A percentile compares a stretch with the other conserved stretches of the same genome.
Conservation (phyloP, 352 stramenopile genomes). For the Phytopythium mirpurense region DNA sequence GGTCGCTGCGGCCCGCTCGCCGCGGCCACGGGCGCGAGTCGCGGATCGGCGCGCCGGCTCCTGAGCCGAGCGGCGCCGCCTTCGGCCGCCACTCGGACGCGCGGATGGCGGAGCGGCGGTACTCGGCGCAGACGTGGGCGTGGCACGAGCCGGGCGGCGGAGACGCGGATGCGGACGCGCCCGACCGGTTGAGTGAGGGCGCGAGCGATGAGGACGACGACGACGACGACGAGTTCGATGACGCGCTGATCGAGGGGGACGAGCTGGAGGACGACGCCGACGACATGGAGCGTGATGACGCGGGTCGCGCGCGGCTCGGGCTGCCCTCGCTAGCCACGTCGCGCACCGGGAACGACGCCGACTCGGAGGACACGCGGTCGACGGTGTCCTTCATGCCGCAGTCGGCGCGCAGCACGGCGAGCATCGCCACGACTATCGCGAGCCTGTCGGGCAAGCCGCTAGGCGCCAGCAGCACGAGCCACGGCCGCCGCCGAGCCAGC, state of each 20-base stretch:
- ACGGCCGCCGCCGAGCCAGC: constrained; percentile 1
- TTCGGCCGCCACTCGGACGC: constrained; percentile 48
- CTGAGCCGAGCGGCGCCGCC: constrained; percentile 15
- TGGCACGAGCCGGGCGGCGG: constrained; percentile 23
- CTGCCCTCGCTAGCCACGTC: neutral
- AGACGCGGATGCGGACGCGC: constrained; percentile 11
- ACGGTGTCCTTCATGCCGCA: constrained; percentile 1
- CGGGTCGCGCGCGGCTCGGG: too few relatives aligned
- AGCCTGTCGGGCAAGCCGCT: constrained; percentile 6
- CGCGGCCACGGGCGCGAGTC: constrained; percentile 22
- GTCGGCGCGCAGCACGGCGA: constrained; percentile 18
- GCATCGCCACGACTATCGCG: constrained; percentile 9
- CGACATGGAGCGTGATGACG: constrained; percentile 9
- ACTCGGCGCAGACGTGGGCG: constrained; percentile 50
- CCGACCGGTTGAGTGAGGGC: constrained; percentile 3
- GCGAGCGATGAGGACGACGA: constrained; percentile 11
- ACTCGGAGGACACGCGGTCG: constrained; percentile 3
- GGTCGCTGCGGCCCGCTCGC: neutral
- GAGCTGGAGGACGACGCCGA: constrained; percentile 19
- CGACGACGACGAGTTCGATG: constrained; percentile 16
- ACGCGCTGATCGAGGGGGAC: constrained; percentile 9
- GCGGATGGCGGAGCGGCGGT: constrained; percentile 37
- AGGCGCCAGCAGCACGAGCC: neutral
- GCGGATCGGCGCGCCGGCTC: constrained; percentile 29
- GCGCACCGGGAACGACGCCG: neutral